Evolutionary conservation across 176 grass and related monocot species (phyloP), one percentile per base, ranked within the genome.

Genomic region (Secale cereale): DNA sequence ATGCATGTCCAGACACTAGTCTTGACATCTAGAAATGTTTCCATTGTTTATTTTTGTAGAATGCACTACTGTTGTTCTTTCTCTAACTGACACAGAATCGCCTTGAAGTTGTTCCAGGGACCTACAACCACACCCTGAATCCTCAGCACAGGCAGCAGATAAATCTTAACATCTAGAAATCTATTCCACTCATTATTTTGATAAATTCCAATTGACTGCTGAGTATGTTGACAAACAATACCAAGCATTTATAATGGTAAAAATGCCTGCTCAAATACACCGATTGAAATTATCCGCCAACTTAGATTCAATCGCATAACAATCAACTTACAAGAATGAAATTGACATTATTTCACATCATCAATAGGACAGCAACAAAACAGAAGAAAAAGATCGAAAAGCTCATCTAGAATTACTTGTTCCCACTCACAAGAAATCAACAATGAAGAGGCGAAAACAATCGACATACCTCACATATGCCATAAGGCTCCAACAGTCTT

Each of bases 401-500:
- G 78, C 10, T 20, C 29, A 59, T 46, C 19, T 65, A 22, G 12
- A 70, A 35, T 9, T n/a, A 27, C 26, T 57, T 17, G 70, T 67
- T 35, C 30, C 40, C 13, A 37, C 3, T 61, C 17, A n/a, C 14
- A 19, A 77, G 33, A 81, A 57, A 62, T 66, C 7, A 59, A 23
- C 56, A 81, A 19, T 25, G n/a, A 13, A 29, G 66, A 71, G 33
- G 65, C 6, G 27, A 65, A 26, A 54, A 17, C 8, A 11, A 40
- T 48, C 59, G 64, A 60, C 88, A 89, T 90, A 98, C 97, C 93
- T 99, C 97, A 5, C 93, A 99, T 72, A 99, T 96, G 82, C 93
- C 97, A 79, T 99, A 99, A 29, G 93, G 93, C 57, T 99, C 93
- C 75, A 99, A 81, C 80, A 96, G 85, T 86, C 91, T 95, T 78